phyloP scores from a whole-genome alignment of 768 basidiomycete genomes.

The Termitomyces sp. region DNA sequence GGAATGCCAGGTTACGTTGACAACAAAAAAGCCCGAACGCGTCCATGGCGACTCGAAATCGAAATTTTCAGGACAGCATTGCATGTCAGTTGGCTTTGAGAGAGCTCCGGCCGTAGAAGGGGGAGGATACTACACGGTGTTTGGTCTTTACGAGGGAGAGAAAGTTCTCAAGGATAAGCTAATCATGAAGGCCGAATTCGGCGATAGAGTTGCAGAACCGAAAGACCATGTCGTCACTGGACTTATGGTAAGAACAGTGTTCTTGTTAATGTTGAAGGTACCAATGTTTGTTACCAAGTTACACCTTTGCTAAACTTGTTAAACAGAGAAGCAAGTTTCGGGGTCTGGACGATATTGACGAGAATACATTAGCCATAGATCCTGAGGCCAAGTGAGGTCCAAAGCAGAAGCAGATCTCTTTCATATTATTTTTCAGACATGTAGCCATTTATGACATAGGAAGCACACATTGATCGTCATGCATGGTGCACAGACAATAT shows the following conservation, averaged over 20 bases:
- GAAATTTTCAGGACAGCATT: neutral
- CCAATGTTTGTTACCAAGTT: neutral
- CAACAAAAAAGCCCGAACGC: neutral
- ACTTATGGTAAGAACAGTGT: neutral
- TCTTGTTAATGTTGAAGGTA: neutral
- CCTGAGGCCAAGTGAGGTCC: too few relatives aligned
- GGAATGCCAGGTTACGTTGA: neutral
- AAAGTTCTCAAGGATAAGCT: neutral
- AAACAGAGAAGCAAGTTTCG: too few relatives aligned
- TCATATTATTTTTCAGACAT: too few relatives aligned
- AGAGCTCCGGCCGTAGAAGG: neutral
- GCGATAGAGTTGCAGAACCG: neutral
- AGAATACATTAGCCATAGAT: too few relatives aligned
- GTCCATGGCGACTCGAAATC: neutral
- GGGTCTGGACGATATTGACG: too few relatives aligned
- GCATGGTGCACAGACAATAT: too few relatives aligned
- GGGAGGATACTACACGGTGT: neutral
- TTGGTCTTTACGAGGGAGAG: neutral
- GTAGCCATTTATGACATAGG: too few relatives aligned
- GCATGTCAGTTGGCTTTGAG: neutral
- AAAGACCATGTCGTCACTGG: neutral
- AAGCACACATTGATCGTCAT: too few relatives aligned
- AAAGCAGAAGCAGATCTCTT: too few relatives aligned
- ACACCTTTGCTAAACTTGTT: neutral
- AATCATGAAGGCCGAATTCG: neutral